These are phyloP conservation scores for Bacidia rubella DNA, from an alignment of 495 filamentous ascomycete genomes.

Conservation along the genomic window DNA sequence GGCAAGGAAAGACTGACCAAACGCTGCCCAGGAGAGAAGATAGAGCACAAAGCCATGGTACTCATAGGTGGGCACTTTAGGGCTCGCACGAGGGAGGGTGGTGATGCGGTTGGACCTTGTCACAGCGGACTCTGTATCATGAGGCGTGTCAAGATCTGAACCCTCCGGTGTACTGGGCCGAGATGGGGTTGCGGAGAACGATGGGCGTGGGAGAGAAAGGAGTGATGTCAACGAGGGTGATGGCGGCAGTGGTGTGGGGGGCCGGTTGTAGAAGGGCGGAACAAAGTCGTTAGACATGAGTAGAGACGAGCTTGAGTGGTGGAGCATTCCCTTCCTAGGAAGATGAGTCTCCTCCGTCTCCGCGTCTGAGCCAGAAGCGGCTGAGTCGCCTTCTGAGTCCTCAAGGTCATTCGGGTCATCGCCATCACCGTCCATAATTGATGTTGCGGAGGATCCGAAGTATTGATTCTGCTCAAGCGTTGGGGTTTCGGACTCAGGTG, in stretches of 20 bases:
- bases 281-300: conserved; percentile 47
- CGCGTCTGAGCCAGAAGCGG: conserved; percentile 2
- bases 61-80: conserved; percentile 93
- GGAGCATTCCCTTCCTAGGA: conserved; percentile 6
- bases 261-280: conserved; percentile 78
- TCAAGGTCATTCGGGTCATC: neutral
- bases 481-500: neutral
- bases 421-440: neutral
- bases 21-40: conserved; percentile 63
- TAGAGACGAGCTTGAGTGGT: conserved; percentile 23
- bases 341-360: neutral
- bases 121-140: conserved; percentile 48
- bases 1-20: conserved; percentile 31
- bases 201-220: conserved; percentile 54
- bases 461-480: neutral
- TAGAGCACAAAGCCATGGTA: conserved; percentile 98
- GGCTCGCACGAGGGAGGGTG: conserved; percentile 73
- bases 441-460: neutral
- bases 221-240: conserved; percentile 87
- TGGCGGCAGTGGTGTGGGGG: conserved; percentile 78
- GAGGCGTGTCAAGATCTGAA: conserved; percentile 65
- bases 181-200: conserved; percentile 56
- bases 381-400: conserved; percentile 1
- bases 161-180: conserved; percentile 83
- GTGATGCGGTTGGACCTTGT: conserved; percentile 49